phyloP scores from a whole-genome alignment of 495 filamentous ascomycete species.

The Annulohypoxylon moriforme region DNA sequence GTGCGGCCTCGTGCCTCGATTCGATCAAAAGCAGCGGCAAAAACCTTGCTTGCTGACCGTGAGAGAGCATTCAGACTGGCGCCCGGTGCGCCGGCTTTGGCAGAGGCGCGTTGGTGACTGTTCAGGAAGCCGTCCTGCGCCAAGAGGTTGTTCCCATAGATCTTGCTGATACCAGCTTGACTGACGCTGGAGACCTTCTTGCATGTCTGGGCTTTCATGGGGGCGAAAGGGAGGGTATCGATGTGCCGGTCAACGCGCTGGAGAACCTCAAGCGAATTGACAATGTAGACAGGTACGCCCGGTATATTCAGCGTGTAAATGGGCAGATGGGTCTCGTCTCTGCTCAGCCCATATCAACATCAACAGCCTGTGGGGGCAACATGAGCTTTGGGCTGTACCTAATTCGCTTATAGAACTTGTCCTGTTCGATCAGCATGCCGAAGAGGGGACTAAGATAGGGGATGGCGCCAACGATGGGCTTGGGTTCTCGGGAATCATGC shows the following conservation, averaged over 20 bases:
- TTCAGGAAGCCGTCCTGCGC: conserved; percentile 7
- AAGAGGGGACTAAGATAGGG: conserved; percentile 8
- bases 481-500: conserved; percentile 14
- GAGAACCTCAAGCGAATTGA: conserved; percentile 10
- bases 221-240: conserved; percentile 10
- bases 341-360: conserved; percentile 11
- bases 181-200: conserved; percentile 4
- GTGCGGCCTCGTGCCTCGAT: conserved; percentile 5
- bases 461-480: conserved; percentile 5
- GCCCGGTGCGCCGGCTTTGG: conserved; percentile 6
- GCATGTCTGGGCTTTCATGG: conserved; percentile 7
- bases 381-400: conserved; percentile 9
- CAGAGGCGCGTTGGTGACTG: conserved; percentile 5
- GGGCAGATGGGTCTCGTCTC: conserved; percentile 5
- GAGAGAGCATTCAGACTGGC: conserved; percentile 4
- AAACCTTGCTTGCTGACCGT: neutral
- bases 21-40: conserved; percentile 2
- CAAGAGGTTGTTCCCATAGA: conserved; percentile 5
- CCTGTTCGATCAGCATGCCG: conserved; percentile 9
- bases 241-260: conserved; percentile 7
- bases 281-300: conserved; percentile 7
- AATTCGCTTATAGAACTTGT: conserved; percentile 16
- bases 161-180: conserved; percentile 6
- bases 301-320: conserved; percentile 8
- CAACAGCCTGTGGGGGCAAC: conserved; percentile 1